Conservation (phyloP, 2,329 filamentous ascomycete genomes). For the Pseudogymnoascus sp. region DNA sequence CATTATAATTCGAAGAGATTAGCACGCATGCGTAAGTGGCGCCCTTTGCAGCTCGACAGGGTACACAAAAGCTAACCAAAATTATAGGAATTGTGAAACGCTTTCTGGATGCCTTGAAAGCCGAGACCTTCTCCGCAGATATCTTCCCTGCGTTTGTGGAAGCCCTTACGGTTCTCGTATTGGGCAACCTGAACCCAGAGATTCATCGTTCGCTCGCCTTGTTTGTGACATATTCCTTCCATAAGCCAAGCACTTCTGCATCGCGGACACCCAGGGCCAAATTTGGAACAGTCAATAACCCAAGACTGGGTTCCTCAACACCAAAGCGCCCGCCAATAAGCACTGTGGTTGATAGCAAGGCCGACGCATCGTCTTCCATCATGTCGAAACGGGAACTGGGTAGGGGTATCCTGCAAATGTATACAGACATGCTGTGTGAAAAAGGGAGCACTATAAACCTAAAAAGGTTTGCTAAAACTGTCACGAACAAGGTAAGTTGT, state of each 20-base stretch:
- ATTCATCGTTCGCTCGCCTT: slow-evolving; percentile 80
- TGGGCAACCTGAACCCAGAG: slow-evolving; percentile 74
- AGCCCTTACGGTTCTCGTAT: slow-evolving; percentile 72
- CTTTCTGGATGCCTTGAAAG: slow-evolving; percentile 82
- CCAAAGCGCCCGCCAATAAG: slow-evolving; percentile 26
- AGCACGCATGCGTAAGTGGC: slow-evolving; percentile 73
- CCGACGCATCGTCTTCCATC: slow-evolving; percentile 31
- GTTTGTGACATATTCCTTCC: slow-evolving; percentile 88
- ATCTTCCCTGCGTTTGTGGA: slow-evolving; percentile 69
- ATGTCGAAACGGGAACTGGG: slow-evolving; percentile 65
- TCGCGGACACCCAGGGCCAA: slow-evolving; percentile 46
- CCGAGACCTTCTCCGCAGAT: slow-evolving; percentile 65
- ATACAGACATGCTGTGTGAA: slow-evolving; percentile 70
- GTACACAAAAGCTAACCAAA: slow-evolving; percentile 16
- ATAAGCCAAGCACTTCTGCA: slow-evolving; percentile 45
- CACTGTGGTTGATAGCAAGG: slow-evolving; percentile 24
- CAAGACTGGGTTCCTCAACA: slow-evolving; percentile 24
- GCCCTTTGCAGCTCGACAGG: slow-evolving; percentile 14
- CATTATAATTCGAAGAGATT: slow-evolving; percentile 86
- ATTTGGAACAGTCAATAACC: slow-evolving; percentile 39
- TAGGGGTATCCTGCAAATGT: slow-evolving; percentile 67
- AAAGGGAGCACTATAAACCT: slow-evolving; percentile 61
- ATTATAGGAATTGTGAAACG: slow-evolving; percentile 75
- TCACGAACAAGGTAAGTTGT: slow-evolving; percentile 76
- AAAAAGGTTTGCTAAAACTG: slow-evolving; percentile 83